Conservation (phyloP, 192 early-diverging fungal genomes). For the Blastocladiella britannica region DNA sequence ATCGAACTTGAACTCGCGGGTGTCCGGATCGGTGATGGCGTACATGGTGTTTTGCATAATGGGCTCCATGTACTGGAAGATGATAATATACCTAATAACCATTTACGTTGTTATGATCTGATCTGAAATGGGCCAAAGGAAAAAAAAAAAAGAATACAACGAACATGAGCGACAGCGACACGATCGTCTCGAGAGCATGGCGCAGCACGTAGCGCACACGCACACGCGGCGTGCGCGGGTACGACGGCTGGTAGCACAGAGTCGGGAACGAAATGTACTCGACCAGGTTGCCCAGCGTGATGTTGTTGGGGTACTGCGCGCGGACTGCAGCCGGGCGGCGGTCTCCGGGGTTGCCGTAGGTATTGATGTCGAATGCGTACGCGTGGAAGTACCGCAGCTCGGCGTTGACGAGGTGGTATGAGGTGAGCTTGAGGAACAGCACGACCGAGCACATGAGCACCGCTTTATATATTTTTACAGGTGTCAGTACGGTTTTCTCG, state of each 20-base stretch:
- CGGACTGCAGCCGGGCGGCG: constrained; percentile 12
- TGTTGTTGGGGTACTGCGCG: constrained; percentile 45
- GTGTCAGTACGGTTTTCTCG: too few species aligned
- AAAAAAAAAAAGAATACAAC: too few species aligned
- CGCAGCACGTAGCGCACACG: constrained; percentile 54
- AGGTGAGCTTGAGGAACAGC: constrained; percentile 62
- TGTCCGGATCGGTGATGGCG: constrained; percentile 10
- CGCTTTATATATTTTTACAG: too few species aligned
- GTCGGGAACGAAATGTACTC: constrained; percentile 71
- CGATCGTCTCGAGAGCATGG: constrained; percentile 47
- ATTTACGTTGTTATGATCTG: too few species aligned
- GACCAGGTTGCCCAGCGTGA: constrained; percentile 34
- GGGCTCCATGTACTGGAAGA: constrained; percentile 59
- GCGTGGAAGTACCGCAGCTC: constrained; percentile 37
- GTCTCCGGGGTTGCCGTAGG: constrained; percentile 20
- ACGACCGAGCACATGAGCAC: constrained; percentile 38
- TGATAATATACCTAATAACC: too few species aligned
- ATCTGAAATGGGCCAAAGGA: too few species aligned
- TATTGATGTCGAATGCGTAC: constrained; percentile 19
- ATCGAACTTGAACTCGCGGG: constrained; percentile 12
- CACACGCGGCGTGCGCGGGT: constrained; percentile 45
- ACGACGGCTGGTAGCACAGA: constrained; percentile 68
- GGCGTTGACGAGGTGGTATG: constrained; percentile 53
- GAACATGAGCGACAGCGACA: constrained; percentile 50
- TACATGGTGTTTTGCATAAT: constrained; percentile 53